Conservation (phyloP, 306 rosid genomes). For the Herpetospermum pedunculosum region DNA sequence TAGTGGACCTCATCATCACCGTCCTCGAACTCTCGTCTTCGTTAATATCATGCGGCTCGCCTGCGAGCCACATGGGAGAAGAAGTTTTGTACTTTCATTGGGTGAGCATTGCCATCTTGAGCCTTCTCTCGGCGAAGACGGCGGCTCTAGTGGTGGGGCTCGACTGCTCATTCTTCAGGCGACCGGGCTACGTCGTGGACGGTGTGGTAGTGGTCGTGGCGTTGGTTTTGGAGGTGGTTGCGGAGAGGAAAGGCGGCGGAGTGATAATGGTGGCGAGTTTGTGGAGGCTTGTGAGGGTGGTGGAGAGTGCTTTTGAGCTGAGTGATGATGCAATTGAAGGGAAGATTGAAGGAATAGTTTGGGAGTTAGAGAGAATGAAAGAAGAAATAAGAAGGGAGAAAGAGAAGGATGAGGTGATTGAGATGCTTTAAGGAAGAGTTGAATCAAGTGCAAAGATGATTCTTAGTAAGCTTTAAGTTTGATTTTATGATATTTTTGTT, state of each 20-base stretch:
- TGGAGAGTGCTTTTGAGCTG: conserved; percentile 64
- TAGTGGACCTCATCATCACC: conserved; percentile 49
- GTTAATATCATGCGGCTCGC: conserved; percentile 18
- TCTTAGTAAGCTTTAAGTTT: background rate
- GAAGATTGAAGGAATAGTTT: conserved; percentile 38
- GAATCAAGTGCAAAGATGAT: background rate
- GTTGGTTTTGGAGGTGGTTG: conserved; percentile 34
- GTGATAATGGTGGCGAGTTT: conserved; percentile 50
- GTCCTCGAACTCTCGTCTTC: conserved; percentile 56
- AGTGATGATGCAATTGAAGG: conserved; percentile 73
- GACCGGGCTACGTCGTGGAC: conserved; percentile 41
- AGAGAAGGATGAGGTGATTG: conserved; percentile 26
- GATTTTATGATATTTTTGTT: background rate
- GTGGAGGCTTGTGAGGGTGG: conserved; percentile 66
- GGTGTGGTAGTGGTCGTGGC: conserved; percentile 43
- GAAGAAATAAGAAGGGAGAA: conserved; percentile 40
- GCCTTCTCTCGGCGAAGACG: conserved; percentile 34
- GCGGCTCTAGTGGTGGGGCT: conserved; percentile 31
- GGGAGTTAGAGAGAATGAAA: conserved; percentile 34
- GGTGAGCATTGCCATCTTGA: conserved; percentile 49
- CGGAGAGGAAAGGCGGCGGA: conserved; percentile 55
- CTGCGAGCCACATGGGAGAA: background rate
- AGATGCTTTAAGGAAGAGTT: conserved; percentile 32
- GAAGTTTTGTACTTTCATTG: conserved; percentile 28
- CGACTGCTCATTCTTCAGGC: conserved; percentile 33